These are phyloP conservation scores for Metschnikowia rubicola DNA, from an alignment of 805 yeast species.

Conservation along the genomic window DNA sequence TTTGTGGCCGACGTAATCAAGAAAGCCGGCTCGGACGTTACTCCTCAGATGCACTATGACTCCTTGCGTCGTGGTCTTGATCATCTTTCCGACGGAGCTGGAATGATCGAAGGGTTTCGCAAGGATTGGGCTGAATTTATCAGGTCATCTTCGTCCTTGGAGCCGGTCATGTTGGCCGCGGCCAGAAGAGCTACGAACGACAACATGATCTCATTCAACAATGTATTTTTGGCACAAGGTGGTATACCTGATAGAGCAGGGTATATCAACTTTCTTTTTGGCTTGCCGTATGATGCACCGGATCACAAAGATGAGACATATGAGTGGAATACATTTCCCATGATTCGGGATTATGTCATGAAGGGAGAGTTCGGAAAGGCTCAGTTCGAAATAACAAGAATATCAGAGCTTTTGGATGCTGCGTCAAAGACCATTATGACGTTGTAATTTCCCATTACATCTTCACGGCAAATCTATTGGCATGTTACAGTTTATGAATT, in stretches of 20 bases:
- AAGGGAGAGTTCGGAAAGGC: conserved; percentile 49
- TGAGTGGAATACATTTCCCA: conserved; percentile 70
- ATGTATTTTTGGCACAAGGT: conserved; percentile 43
- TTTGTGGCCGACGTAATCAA: conserved; percentile 25
- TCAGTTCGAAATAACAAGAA: conserved; percentile 43
- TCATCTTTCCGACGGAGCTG: conserved; percentile 34
- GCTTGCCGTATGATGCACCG: conserved; percentile 63
- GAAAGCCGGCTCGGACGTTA: background rate
- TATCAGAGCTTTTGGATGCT: conserved; percentile 4
- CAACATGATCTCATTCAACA: conserved; percentile 55
- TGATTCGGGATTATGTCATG: conserved; percentile 63
- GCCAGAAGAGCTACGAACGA: conserved; percentile 81
- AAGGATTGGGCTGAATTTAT: conserved; percentile 58
- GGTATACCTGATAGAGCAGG: conserved; percentile 56
- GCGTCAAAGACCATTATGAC: background rate
- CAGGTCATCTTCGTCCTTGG: conserved; percentile 47
- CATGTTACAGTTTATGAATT: no score
- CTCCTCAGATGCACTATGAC: conserved; percentile 23
- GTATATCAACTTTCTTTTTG: conserved; percentile 64
- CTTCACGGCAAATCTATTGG: no score
- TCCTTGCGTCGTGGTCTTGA: conserved; percentile 24
- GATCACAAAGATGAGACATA: conserved; percentile 26
- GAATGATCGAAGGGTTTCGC: conserved; percentile 49
- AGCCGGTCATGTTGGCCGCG: conserved; percentile 68
- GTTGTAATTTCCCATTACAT: background rate